These are phyloP conservation scores for Chlorella variabilis DNA, from an alignment of 163 green algal genomes.

Conservation along the genomic window DNA sequence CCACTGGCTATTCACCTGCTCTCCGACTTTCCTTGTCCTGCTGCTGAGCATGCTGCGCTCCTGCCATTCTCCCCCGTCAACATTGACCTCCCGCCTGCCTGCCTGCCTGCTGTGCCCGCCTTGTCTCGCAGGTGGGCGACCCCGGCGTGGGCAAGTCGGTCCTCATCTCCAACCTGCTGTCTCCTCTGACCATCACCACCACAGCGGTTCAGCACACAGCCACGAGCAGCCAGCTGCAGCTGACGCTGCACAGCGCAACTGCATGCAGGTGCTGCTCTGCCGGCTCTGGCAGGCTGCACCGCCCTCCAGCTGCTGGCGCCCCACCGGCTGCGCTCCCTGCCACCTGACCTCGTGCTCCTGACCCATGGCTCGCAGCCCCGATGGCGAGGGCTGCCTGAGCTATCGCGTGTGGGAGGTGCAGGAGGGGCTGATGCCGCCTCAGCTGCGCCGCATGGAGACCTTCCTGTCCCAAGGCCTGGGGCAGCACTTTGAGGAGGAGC, in stretches of 20 bases:
- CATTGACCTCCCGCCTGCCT: too few relatives aligned
- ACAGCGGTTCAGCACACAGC: too few relatives aligned
- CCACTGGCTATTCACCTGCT: too few relatives aligned
- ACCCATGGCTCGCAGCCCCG: neutral
- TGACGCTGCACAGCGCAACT: neutral
- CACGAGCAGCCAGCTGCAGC: neutral
- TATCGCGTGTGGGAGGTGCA: neutral
- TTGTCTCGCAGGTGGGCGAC: neutral
- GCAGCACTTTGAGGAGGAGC: neutral
- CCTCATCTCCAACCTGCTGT: neutral
- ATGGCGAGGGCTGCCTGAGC: neutral
- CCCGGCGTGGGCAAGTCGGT: neutral
- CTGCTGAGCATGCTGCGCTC: too few relatives aligned
- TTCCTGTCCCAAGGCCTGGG: neutral
- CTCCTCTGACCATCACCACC: too few relatives aligned
- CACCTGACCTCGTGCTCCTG: too few relatives aligned
- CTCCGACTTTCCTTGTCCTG: too few relatives aligned
- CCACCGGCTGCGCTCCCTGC: neutral
- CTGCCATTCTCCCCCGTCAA: too few relatives aligned
- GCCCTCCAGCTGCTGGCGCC: neutral
- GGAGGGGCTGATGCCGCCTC: neutral
- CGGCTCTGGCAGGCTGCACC: neutral
- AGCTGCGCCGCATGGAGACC: neutral
- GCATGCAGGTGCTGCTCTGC: neutral
- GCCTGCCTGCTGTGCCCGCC: too few relatives aligned